Percentiles rank a stretch among this genome's conserved stretches.
phyloP scores from a whole-genome alignment of 768 basidiomycete species.

The Boletus rubroflammeus region DNA sequence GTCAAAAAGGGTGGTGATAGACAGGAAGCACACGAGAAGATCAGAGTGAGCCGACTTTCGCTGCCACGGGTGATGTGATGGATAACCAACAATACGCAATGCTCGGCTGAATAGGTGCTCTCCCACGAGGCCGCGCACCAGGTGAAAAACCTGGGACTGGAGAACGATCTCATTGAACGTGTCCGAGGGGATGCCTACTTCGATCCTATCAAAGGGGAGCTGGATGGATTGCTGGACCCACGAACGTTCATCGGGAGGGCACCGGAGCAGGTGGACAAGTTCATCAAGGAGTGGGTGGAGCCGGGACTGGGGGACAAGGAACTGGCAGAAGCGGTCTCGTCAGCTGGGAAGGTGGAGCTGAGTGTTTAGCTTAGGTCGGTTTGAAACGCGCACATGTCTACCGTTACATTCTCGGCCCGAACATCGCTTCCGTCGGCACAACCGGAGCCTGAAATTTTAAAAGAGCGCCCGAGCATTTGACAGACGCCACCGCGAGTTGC shows the following conservation, averaged over 20 bases:
- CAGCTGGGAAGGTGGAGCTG: constrained; percentile 60
- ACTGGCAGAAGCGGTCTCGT: constrained; percentile 48
- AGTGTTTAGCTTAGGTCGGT: background rate
- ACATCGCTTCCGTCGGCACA: constrained; percentile 11
- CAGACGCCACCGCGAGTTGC: background rate
- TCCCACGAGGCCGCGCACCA: constrained; percentile 93
- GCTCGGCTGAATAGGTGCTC: too few relatives aligned
- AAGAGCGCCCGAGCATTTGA: constrained; percentile 6
- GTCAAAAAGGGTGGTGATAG: constrained; percentile 94
- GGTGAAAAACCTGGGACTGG: constrained; percentile 90
- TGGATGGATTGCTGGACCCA: constrained; percentile 81
- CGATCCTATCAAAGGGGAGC: constrained; percentile 74
- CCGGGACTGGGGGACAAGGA: constrained; percentile 71
- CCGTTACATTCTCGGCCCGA: too few relatives aligned
- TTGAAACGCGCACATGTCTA: background rate
- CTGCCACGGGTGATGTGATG: constrained; percentile 16
- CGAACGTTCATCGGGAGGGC: constrained; percentile 89
- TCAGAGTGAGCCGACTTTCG: constrained; percentile 54
- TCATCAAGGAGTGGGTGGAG: constrained; percentile 81
- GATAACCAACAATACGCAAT: constrained; percentile 4
- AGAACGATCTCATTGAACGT: constrained; percentile 94
- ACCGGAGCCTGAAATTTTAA: constrained; percentile 24
- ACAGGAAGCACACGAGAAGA: constrained; percentile 96
- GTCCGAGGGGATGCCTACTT: constrained; percentile 83
- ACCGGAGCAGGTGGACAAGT: constrained; percentile 90